Percentiles rank a stretch among this genome's conserved stretches.
phyloP scores from a whole-genome alignment of 805 yeast genomes.

The Zygosaccharomyces gambellarensis region DNA sequence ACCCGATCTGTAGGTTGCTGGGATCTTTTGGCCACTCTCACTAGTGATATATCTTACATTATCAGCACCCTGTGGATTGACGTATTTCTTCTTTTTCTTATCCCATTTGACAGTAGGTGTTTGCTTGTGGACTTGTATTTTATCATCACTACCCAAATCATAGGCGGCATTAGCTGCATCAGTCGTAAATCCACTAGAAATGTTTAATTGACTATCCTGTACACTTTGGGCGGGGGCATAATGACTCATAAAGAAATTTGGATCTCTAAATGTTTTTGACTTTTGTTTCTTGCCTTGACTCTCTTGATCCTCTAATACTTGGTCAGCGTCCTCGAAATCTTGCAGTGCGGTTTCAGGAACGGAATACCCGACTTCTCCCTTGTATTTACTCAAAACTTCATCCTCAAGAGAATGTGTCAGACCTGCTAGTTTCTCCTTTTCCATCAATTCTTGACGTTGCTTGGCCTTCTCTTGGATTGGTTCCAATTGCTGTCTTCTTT shows the following conservation, averaged over 20 bases:
- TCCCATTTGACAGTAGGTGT: constrained; percentile 80
- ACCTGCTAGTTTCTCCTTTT: constrained; percentile 71
- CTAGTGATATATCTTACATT: constrained; percentile 81
- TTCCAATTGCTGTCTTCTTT: constrained; percentile 80
- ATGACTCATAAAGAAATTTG: constrained; percentile 76
- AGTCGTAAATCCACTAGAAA: constrained; percentile 61
- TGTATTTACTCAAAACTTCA: constrained; percentile 55
- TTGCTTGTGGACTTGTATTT: constrained; percentile 61
- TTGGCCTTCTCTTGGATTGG: constrained; percentile 76
- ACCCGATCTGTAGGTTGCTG: constrained; percentile 89
- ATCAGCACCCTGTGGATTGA: constrained; percentile 73
- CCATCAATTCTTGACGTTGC: constrained; percentile 63
- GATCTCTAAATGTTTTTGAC: constrained; percentile 63
- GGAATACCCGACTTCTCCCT: constrained; percentile 45
- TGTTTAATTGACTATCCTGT: constrained; percentile 73
- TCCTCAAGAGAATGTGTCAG: constrained; percentile 68
- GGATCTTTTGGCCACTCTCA: constrained; percentile 87
- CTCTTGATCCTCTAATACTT: constrained; percentile 29
- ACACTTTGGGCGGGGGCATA: constrained; percentile 76
- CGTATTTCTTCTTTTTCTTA: constrained; percentile 82
- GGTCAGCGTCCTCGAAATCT: constrained; percentile 41
- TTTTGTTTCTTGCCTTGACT: constrained; percentile 29
- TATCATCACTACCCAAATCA: constrained; percentile 76
- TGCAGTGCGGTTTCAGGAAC: constrained; percentile 40
- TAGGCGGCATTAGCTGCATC: constrained; percentile 84